Conservation (phyloP, 768 basidiomycete species). For the Lactifluus hygrophoroides region DNA sequence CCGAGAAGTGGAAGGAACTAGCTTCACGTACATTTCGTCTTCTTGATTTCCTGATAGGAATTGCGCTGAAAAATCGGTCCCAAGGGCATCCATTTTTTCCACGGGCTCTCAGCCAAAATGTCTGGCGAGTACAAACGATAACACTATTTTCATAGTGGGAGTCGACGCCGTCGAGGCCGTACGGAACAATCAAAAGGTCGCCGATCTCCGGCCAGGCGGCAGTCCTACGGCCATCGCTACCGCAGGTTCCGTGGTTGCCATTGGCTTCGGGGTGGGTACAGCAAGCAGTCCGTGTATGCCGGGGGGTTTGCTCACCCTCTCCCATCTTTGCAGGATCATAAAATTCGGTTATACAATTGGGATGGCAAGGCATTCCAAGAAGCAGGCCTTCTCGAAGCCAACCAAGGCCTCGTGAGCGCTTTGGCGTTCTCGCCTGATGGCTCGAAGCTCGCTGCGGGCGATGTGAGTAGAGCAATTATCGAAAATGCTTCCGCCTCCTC, state of each 20-base stretch:
- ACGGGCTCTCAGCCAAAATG: constrained; percentile 60
- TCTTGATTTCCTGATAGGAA: not conserved
- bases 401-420: constrained; percentile 61
- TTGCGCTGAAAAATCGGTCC: constrained; percentile 1
- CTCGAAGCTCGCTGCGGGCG: constrained; percentile 67
- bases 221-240: constrained; percentile 52
- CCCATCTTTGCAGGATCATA: constrained; percentile 46
- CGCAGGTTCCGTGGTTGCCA: constrained; percentile 44
- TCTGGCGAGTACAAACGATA: constrained; percentile 49
- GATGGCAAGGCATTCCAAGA: constrained; percentile 56
- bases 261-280: constrained; percentile 68
- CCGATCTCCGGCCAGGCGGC: constrained; percentile 44
- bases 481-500: no score
- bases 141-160: constrained; percentile 59
- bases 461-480: constrained; percentile 64
- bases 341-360: constrained; percentile 68
- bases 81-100: constrained; percentile 44
- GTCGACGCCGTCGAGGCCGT: constrained; percentile 54
- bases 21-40: constrained; percentile 36
- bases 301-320: constrained; percentile 7
- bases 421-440: constrained; percentile 79
- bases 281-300: constrained; percentile 9
- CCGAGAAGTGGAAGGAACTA: constrained; percentile 49
- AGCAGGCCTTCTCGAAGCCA: constrained; percentile 49
- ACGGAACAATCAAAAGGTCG: constrained; percentile 59